Percentiles rank a stretch among this genome's conserved stretches.
Evolutionary conservation across 2,329 filamentous ascomycete genomes (phyloP).

Genomic region (Alternaria brassicicola): DNA sequence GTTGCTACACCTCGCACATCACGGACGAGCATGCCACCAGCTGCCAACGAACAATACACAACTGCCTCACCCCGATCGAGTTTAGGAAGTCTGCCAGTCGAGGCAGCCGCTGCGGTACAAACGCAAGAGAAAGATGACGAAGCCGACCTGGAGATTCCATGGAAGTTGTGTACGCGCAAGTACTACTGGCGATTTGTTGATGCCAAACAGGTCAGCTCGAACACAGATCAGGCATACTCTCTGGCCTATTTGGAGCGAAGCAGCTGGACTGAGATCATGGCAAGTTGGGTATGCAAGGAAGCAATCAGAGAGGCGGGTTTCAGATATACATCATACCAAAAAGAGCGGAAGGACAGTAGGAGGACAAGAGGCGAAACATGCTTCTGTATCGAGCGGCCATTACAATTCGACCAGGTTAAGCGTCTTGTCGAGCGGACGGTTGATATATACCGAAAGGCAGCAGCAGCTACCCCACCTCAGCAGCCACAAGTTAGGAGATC

Average conservation of each 20-base stretch:
- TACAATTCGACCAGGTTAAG: constrained; percentile 46
- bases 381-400: constrained; percentile 43
- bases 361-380: constrained; percentile 44
- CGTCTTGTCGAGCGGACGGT: constrained; percentile 49
- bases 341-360: constrained; percentile 38
- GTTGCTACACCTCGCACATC: constrained; percentile 35
- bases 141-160: constrained; percentile 44
- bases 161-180: constrained; percentile 41
- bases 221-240: constrained; percentile 36
- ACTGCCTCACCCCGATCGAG: constrained; percentile 34
- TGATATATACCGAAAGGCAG: constrained; percentile 42
- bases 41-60: constrained; percentile 16
- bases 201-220: constrained; percentile 36
- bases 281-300: constrained; percentile 48
- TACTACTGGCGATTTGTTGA: constrained; percentile 47
- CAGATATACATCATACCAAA: constrained; percentile 41
- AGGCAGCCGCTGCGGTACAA: constrained; percentile 40
- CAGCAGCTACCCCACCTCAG: constrained; percentile 18
- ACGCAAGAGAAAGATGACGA: constrained; percentile 42
- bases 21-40: constrained; percentile 19
- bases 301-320: constrained; percentile 45
- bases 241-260: constrained; percentile 37
- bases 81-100: constrained; percentile 35
- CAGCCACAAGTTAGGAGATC: constrained; percentile 21
- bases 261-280: constrained; percentile 46